Conservation (phyloP, 2,329 filamentous ascomycete genomes). For the Ophiosphaerella herpotricha region DNA sequence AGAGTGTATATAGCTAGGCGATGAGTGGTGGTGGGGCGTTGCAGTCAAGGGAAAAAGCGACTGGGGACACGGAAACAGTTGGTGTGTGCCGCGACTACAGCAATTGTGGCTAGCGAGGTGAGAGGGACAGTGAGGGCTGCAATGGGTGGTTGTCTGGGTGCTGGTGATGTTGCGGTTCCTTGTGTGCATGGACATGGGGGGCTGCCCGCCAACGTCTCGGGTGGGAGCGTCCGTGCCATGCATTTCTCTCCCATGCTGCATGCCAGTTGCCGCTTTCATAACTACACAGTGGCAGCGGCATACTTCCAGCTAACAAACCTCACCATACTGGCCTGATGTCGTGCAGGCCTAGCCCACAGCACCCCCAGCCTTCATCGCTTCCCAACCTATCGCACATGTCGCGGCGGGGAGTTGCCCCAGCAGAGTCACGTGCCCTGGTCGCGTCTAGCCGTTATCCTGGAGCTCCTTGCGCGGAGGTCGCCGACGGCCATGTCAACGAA, state of each 20-base stretch:
- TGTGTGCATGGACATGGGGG: neutral
- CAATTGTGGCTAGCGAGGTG: slow-evolving; percentile 16
- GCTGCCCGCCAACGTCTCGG: slow-evolving; percentile 1
- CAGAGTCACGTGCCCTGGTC: slow-evolving; percentile 29
- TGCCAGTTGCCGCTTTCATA: slow-evolving; percentile 1
- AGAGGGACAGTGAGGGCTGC: slow-evolving; percentile 11
- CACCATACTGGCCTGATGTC: slow-evolving; percentile 32
- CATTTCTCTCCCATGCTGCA: slow-evolving; percentile 1
- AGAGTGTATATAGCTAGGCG: neutral
- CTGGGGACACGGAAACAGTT: neutral
- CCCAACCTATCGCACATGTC: slow-evolving; percentile 13
- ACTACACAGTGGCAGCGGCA: slow-evolving; percentile 9
- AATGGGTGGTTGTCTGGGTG: neutral
- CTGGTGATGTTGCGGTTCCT: neutral
- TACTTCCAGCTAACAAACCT: slow-evolving; percentile 7
- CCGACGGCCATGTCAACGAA: slow-evolving; percentile 40
- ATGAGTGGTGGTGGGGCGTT: slow-evolving; percentile 4
- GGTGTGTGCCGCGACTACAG: slow-evolving; percentile 9
- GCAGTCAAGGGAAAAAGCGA: slow-evolving; percentile 12
- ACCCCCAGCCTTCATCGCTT: slow-evolving; percentile 7
- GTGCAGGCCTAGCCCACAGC: slow-evolving; percentile 16
- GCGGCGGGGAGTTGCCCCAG: slow-evolving; percentile 10
- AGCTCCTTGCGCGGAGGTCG: slow-evolving; percentile 37
- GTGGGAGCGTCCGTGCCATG: slow-evolving; percentile 5
- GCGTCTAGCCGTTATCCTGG: slow-evolving; percentile 19